Conservation (phyloP, 2,329 filamentous ascomycete species). For the Aspergillus udagawae region DNA sequence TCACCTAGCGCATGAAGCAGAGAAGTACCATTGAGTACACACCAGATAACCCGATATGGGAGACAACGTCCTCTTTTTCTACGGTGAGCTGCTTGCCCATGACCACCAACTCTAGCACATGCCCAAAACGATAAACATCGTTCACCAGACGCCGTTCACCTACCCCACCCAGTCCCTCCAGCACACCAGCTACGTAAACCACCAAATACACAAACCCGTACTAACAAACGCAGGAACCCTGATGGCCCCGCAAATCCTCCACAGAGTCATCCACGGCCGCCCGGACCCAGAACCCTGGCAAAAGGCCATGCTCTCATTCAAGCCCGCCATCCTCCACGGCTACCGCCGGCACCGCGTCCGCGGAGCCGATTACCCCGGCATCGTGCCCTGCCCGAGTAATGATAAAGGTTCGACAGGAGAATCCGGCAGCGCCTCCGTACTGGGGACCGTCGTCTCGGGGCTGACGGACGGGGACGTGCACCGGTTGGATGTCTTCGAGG, state of each 20-base stretch:
- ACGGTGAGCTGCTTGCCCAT: conserved; percentile 42
- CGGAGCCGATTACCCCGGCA: conserved; percentile 74
- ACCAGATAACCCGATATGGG: conserved; percentile 33
- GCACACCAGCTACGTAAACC: background rate
- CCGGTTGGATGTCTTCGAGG: conserved; percentile 79
- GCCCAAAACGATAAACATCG: background rate
- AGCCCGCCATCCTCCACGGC: conserved; percentile 69
- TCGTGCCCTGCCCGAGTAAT: conserved; percentile 44
- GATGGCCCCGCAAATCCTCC: conserved; percentile 85
- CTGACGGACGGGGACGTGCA: conserved; percentile 72
- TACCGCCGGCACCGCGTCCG: conserved; percentile 69
- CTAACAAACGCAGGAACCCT: conserved; percentile 46
- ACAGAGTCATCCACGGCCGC: conserved; percentile 72
- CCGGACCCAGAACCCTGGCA: conserved; percentile 49
- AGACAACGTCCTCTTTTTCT: conserved; percentile 60
- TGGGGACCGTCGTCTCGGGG: conserved; percentile 72
- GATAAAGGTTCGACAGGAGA: conserved; percentile 1
- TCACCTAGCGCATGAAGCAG: background rate
- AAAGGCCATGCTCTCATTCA: conserved; percentile 57
- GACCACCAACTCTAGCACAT: background rate
- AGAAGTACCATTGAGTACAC: background rate
- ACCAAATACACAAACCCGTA: conserved; percentile 1
- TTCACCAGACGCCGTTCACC: background rate
- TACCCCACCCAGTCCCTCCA: background rate
- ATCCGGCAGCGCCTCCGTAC: conserved; percentile 49